Evolutionary conservation across 1,284 basidiomycete species (phyloP).

Genomic region (Inonotus obliquus): DNA sequence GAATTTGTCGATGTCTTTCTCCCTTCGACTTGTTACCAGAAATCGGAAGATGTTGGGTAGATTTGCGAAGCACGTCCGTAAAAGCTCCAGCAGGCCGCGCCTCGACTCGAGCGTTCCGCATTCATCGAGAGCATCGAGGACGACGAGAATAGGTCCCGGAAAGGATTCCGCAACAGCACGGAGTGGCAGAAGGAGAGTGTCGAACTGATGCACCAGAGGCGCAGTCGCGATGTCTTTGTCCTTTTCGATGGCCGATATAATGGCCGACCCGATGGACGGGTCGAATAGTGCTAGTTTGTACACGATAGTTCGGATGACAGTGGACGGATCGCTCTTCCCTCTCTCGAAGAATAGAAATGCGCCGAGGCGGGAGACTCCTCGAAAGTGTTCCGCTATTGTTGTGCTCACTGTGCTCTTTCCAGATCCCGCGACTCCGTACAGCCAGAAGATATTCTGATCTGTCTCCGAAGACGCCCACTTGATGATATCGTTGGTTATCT

Average conservation of each 20-base stretch:
- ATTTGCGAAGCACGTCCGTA: not conserved
- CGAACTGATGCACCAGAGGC: not conserved
- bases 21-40: not conserved
- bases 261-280: not conserved
- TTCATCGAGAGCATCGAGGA: slow-evolving; percentile 6
- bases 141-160: not conserved
- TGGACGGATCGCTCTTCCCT: not conserved
- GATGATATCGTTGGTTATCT: not conserved
- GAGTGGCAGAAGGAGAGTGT: not conserved
- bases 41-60: slow-evolving; percentile 2
- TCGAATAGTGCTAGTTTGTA: not conserved
- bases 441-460: not conserved
- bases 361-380: slow-evolving; percentile 18
- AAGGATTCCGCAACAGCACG: not conserved
- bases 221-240: not conserved
- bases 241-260: not conserved
- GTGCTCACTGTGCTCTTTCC: slow-evolving; percentile 26
- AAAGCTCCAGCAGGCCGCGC: not conserved
- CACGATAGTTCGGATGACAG: not conserved
- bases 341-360: slow-evolving; percentile 29
- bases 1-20: not conserved
- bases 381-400: slow-evolving; percentile 20
- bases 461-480: not conserved
- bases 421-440: slow-evolving; percentile 10
- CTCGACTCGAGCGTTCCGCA: not conserved